Conservation (phyloP, 164 flowering plant species). For the Umbilicus rupestris region DNA sequence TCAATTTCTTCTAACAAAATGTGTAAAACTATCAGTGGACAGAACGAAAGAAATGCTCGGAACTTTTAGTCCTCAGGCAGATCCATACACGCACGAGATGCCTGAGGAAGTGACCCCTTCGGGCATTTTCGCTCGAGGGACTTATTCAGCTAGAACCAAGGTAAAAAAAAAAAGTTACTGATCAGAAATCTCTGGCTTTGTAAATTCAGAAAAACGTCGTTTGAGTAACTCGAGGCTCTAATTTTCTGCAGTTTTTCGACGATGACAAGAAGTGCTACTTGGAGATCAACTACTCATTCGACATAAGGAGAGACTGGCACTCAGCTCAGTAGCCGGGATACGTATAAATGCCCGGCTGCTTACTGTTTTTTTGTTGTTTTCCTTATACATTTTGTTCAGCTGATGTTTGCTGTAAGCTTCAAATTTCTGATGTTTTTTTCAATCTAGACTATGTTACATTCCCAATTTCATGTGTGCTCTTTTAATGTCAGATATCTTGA, state of each 20-base stretch:
- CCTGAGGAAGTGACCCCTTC: slow-evolving; percentile 64
- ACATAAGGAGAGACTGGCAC: slow-evolving; percentile 46
- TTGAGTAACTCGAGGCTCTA: background rate
- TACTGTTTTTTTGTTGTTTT: background rate
- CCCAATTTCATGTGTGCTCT: background rate
- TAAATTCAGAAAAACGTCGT: too few relatives aligned
- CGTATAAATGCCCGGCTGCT: background rate
- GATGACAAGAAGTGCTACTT: slow-evolving; percentile 56
- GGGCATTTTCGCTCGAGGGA: slow-evolving; percentile 62
- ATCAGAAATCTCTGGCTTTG: background rate
- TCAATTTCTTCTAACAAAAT: background rate
- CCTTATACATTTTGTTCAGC: background rate
- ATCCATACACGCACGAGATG: slow-evolving; percentile 48
- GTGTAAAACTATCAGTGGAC: slow-evolving; percentile 30
- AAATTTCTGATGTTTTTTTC: background rate
- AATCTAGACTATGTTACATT: background rate
- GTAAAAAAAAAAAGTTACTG: slow-evolving; percentile 12
- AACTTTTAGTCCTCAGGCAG: slow-evolving; percentile 59
- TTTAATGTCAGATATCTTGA: background rate
- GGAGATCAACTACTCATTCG: slow-evolving; percentile 60
- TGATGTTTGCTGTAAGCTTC: background rate
- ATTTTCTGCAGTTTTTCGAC: slow-evolving; percentile 36
- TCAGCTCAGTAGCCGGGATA: background rate
- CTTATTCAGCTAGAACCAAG: slow-evolving; percentile 51
- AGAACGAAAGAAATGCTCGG: slow-evolving; percentile 55